Evolutionary conservation across 2,329 filamentous ascomycete species (phyloP).

Genomic region (Trichoderma sp.): DNA sequence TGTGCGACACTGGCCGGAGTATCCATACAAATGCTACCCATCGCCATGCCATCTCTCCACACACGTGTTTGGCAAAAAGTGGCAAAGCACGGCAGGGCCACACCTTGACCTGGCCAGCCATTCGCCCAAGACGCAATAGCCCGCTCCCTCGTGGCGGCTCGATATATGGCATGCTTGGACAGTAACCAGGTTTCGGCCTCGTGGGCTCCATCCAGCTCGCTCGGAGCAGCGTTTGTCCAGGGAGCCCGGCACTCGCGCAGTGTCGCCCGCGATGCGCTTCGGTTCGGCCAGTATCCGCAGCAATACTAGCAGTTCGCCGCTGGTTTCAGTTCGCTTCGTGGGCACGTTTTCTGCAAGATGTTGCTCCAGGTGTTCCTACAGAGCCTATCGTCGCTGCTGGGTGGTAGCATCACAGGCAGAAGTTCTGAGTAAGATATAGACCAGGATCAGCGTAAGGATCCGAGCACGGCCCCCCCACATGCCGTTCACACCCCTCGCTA

Average conservation of each 20-base stretch:
- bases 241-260: not conserved
- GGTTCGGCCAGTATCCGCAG: not conserved
- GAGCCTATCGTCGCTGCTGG: not conserved
- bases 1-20: not conserved
- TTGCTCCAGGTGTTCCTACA: not conserved
- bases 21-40: not conserved
- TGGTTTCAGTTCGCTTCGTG: not conserved
- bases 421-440: not conserved
- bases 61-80: not conserved
- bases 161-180: not conserved
- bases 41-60: not conserved
- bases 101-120: not conserved
- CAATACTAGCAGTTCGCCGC: not conserved
- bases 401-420: not conserved
- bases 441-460: not conserved
- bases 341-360: not conserved
- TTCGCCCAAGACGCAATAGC: constrained; percentile 1
- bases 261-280: not conserved
- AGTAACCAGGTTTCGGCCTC: not conserved
- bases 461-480: not conserved
- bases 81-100: not conserved
- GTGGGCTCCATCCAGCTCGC: not conserved
- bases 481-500: not conserved
- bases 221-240: not conserved
- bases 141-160: not conserved